Evolutionary conservation across 371 early-diverging fungal species (phyloP), one percentile per base, ranked within the genome.

Genomic region (Mucor plumbeus): DNA sequence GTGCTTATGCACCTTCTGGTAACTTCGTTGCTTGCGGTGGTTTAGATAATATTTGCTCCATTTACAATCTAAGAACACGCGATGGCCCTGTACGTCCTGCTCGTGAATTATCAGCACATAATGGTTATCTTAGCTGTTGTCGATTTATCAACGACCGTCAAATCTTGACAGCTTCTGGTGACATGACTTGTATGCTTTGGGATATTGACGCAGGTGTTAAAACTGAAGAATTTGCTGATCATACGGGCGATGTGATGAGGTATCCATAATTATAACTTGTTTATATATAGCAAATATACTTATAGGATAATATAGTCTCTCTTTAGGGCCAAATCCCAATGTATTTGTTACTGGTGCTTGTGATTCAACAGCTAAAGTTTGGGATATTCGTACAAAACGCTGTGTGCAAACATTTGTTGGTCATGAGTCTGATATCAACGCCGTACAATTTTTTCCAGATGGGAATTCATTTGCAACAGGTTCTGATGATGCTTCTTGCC

Each of bases 1-100:
- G 97, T 74, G 98, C 99, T 0, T 99, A 97, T 74, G 94, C 97
- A 19, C 99, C 98, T 7, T 94, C 95, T n/a, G 97, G 99, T 15
- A 92, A 92, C 77, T 93, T 91, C 77, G 99, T 99, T n/a, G 99
- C 99, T 48, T 99, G 97, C 73, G 99, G 99, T 72, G 99, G 99
- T 73, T 88, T 98, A 39, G 99, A 99, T 82, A 99, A 99, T 77
- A 90, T 97, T 69, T 98, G 98, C 81, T 95, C 97, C 10, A 92
- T 99, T 71, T 99, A 96, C 83, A 97, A 95, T 76, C 80, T 98
- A 39, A 92, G 91, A 68, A 89, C 96, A 19, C 90, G 92, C 65
- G 97, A 96, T 77, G 94, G 94, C 11, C 87, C 92, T 19, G 92
- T 91, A 54, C 92, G 94, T 67, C 97, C 97, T 13, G 95, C 97